These are phyloP conservation scores for Tetrapisispora namnaoensis DNA, from an alignment of 805 yeast genomes.

Conservation along the genomic window DNA sequence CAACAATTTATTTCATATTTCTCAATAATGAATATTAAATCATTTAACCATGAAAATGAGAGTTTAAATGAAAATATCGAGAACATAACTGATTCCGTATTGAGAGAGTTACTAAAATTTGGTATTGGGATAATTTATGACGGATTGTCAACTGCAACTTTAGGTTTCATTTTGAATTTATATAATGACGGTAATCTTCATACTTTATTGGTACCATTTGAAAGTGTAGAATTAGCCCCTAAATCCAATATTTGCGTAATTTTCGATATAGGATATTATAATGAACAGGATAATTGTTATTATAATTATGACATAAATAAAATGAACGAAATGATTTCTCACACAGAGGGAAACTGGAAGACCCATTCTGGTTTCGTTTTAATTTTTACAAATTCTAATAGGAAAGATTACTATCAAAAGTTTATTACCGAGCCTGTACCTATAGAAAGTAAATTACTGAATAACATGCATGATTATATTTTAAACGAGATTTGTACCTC, in stretches of 20 bases:
- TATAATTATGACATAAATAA: slow-evolving; percentile 59
- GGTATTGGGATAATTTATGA: slow-evolving; percentile 61
- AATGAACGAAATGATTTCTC: slow-evolving; percentile 55
- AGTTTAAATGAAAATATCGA: neutral
- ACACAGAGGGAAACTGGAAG: slow-evolving; percentile 20
- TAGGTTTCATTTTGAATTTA: slow-evolving; percentile 43
- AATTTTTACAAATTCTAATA: slow-evolving; percentile 48
- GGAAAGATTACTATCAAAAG: slow-evolving; percentile 54
- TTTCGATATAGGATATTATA: slow-evolving; percentile 61
- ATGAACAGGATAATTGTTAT: slow-evolving; percentile 63
- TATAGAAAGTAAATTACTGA: slow-evolving; percentile 63
- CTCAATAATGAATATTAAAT: too few relatives aligned
- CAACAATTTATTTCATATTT: neutral
- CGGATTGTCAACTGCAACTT: slow-evolving; percentile 49
- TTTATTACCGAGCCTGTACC: slow-evolving; percentile 72
- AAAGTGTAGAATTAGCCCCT: slow-evolving; percentile 42
- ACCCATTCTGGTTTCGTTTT: slow-evolving; percentile 34
- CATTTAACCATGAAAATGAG: neutral
- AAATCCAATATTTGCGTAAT: slow-evolving; percentile 47
- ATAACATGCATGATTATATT: slow-evolving; percentile 54
- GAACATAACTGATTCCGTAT: neutral
- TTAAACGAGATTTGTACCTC: slow-evolving; percentile 63
- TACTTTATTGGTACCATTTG: slow-evolving; percentile 53
- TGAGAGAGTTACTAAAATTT: slow-evolving; percentile 8
- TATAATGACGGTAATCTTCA: slow-evolving; percentile 42